phyloP scores from a whole-genome alignment of 805 yeast species.

The Lipomyces starkeyi region DNA sequence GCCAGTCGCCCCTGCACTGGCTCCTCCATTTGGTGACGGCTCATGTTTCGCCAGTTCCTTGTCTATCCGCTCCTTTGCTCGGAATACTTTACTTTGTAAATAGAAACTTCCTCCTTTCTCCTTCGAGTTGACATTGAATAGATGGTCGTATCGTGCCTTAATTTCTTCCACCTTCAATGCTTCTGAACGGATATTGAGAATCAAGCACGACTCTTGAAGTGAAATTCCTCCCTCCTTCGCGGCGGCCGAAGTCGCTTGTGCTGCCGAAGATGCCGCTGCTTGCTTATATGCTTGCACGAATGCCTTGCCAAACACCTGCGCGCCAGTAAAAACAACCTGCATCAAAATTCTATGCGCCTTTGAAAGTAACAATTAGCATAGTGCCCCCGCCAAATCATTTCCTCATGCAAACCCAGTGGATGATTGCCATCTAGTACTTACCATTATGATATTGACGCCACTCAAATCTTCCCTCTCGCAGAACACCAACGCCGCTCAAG shows the following conservation, averaged over 20 bases:
- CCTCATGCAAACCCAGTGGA: not conserved
- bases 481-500: not conserved
- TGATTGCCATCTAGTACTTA: not conserved
- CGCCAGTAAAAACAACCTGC: conserved; percentile 91
- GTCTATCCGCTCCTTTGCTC: conserved; percentile 91
- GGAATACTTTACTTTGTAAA: conserved; percentile 86
- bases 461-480: not conserved
- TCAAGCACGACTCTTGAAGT: conserved; percentile 89
- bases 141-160: conserved; percentile 75
- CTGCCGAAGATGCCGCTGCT: conserved; percentile 91
- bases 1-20: not conserved
- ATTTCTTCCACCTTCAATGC: conserved; percentile 57
- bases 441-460: not conserved
- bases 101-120: conserved; percentile 97
- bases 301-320: conserved; percentile 94
- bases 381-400: not conserved
- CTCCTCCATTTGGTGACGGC: conserved; percentile 20
- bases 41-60: conserved; percentile 63
- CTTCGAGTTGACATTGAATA: conserved; percentile 87
- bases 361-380: conserved; percentile 5
- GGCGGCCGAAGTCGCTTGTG: conserved; percentile 62
- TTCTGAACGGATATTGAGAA: conserved; percentile 74
- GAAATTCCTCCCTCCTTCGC: conserved; percentile 71
- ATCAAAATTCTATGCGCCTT: conserved; percentile 91
- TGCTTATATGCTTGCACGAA: conserved; percentile 97